These are phyloP conservation scores for Hanseniaspora occidentalis DNA, from an alignment of 805 yeast genomes.

Conservation along the genomic window DNA sequence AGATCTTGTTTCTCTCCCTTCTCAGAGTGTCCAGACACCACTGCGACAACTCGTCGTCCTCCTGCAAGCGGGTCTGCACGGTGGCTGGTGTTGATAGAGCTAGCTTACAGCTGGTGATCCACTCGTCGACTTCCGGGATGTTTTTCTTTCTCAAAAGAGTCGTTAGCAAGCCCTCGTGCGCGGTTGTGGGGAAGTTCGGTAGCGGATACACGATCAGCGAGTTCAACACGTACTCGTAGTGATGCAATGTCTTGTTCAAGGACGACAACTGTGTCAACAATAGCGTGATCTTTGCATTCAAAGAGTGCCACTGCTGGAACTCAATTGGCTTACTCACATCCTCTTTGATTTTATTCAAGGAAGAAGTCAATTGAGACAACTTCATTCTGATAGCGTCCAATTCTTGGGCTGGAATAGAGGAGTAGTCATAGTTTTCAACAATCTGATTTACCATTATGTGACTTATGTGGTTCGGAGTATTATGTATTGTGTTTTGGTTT, in stretches of 20 bases:
- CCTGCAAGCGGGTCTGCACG: slow-evolving; percentile 8
- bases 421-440: not conserved
- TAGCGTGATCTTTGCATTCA: slow-evolving; percentile 78
- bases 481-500: not conserved
- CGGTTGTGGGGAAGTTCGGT: slow-evolving; percentile 72
- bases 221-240: slow-evolving; percentile 44
- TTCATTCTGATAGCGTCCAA: slow-evolving; percentile 52
- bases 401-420: slow-evolving; percentile 37
- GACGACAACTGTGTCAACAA: slow-evolving; percentile 72
- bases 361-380: slow-evolving; percentile 47
- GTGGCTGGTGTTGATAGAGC: slow-evolving; percentile 16
- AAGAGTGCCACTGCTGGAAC: slow-evolving; percentile 38
- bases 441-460: not conserved
- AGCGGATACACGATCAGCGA: slow-evolving; percentile 74
- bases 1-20: slow-evolving; percentile 25
- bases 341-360: slow-evolving; percentile 42
- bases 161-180: slow-evolving; percentile 70
- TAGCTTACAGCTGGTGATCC: slow-evolving; percentile 45
- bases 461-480: not conserved
- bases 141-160: slow-evolving; percentile 80
- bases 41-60: slow-evolving; percentile 54
- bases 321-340: slow-evolving; percentile 27
- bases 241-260: slow-evolving; percentile 55
- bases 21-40: slow-evolving; percentile 53
- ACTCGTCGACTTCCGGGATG: slow-evolving; percentile 79